phyloP scores from a whole-genome alignment of 2,329 filamentous ascomycete species.

The Epichloe sylvatica region DNA sequence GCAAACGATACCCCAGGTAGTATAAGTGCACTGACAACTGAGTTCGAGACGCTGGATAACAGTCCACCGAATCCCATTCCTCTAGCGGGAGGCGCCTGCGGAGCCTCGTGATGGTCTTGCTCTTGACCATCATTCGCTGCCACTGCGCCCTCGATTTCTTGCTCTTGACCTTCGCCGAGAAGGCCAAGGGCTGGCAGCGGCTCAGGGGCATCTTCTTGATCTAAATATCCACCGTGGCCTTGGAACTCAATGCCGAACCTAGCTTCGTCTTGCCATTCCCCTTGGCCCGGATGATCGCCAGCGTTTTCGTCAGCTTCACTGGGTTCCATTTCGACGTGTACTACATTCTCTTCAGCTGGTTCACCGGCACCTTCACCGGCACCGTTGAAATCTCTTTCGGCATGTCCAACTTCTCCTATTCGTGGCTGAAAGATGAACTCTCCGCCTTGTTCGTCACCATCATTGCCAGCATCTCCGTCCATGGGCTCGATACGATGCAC shows the following conservation, averaged over 20 bases:
- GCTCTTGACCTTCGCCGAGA: neutral
- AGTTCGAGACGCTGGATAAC: conserved; percentile 32
- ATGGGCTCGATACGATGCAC: conserved; percentile 6
- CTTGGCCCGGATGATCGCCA: neutral
- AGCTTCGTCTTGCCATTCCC: neutral
- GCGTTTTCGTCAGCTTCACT: neutral
- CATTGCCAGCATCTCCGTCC: conserved; percentile 8
- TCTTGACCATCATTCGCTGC: conserved; percentile 8
- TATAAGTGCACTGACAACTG: conserved; percentile 45
- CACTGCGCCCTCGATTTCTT: neutral
- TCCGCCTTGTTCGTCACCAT: conserved; percentile 8
- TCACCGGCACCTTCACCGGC: conserved; percentile 1
- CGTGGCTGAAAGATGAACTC: conserved; percentile 22
- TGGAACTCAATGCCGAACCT: neutral
- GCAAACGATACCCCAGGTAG: conserved; percentile 70
- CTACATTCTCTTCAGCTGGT: conserved; percentile 24
- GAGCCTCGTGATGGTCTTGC: conserved; percentile 18
- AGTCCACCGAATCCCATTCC: conserved; percentile 22
- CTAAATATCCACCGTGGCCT: neutral
- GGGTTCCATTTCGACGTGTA: conserved; percentile 7
- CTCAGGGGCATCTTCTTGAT: neutral
- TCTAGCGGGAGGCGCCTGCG: conserved; percentile 21
- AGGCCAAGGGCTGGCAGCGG: neutral
- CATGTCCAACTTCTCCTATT: conserved; percentile 20
- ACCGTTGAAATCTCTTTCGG: conserved; percentile 15